phyloP scores from a whole-genome alignment of 1,139 yeast genomes.

The Taphrina pruni region DNA sequence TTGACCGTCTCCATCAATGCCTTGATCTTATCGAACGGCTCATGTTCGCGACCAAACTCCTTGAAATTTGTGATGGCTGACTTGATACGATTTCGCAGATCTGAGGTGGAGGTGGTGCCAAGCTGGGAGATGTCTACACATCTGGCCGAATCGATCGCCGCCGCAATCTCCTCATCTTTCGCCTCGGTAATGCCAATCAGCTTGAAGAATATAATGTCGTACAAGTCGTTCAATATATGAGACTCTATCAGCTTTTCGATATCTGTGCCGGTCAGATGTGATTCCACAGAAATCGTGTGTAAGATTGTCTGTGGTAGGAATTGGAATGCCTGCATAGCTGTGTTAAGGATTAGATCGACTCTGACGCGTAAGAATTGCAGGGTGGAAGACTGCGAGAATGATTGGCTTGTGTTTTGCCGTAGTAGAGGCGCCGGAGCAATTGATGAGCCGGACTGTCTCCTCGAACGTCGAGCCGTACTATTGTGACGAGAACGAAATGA shows the following conservation, averaged over 20 bases:
- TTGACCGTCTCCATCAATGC: slow-evolving; percentile 36
- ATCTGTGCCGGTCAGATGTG: slow-evolving; percentile 24
- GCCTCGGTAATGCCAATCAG: slow-evolving; percentile 20
- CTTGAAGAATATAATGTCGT: slow-evolving; percentile 34
- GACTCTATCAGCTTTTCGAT: slow-evolving; percentile 33
- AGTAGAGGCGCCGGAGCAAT: slow-evolving; percentile 25
- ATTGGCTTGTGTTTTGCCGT: slow-evolving; percentile 26
- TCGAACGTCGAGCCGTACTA: neutral
- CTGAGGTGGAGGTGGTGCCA: slow-evolving; percentile 27
- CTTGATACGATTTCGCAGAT: slow-evolving; percentile 25
- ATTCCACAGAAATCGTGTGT: slow-evolving; percentile 15
- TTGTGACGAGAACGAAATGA: slow-evolving; percentile 12
- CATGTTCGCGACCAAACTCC: slow-evolving; percentile 17
- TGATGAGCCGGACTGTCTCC: slow-evolving; percentile 29
- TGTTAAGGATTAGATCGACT: slow-evolving; percentile 22
- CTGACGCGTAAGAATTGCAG: slow-evolving; percentile 16
- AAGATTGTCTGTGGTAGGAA: slow-evolving; percentile 27
- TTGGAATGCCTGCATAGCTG: slow-evolving; percentile 35
- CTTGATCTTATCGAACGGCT: slow-evolving; percentile 33
- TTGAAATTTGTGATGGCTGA: slow-evolving; percentile 26
- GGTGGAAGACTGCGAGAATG: slow-evolving; percentile 14
- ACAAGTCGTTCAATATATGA: slow-evolving; percentile 21
- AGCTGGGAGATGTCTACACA: slow-evolving; percentile 38
- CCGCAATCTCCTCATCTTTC: slow-evolving; percentile 32
- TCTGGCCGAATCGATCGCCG: slow-evolving; percentile 26